A percentile compares a stretch with the other conserved stretches of the same genome.
phyloP scores from a whole-genome alignment of 495 filamentous ascomycete genomes.

The Penicillium paxilli region DNA sequence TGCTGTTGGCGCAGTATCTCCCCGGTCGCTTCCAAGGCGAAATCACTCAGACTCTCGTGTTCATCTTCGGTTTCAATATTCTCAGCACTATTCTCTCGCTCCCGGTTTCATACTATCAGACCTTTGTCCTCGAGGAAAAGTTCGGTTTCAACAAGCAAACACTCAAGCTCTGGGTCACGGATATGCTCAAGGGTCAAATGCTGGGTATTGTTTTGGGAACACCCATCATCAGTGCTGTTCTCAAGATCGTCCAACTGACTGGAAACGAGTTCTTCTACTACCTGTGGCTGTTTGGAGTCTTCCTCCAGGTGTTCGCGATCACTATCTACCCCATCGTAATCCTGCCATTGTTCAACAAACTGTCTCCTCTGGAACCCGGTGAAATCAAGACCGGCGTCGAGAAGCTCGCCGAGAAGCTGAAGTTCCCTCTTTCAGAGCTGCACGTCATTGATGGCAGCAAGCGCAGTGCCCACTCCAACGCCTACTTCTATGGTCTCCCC shows the following conservation, averaged over 20 bases:
- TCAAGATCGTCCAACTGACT: slow-evolving; percentile 88
- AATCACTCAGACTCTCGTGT: slow-evolving; percentile 89
- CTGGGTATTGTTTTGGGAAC: slow-evolving; percentile 75
- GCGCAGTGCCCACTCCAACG: slow-evolving; percentile 94
- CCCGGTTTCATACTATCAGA: slow-evolving; percentile 85
- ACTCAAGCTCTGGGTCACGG: slow-evolving; percentile 79
- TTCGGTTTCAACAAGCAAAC: slow-evolving; percentile 99
- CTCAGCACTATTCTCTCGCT: slow-evolving; percentile 75
- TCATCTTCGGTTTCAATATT: slow-evolving; percentile 83
- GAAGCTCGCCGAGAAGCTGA: slow-evolving; percentile 74
- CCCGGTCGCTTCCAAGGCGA: slow-evolving; percentile 83
- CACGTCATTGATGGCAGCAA: slow-evolving; percentile 98
- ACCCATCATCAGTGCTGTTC: slow-evolving; percentile 85
- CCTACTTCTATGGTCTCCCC: slow-evolving; percentile 96
- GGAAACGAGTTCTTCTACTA: slow-evolving; percentile 96
- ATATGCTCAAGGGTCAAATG: slow-evolving; percentile 88
- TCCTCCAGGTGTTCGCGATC: slow-evolving; percentile 87
- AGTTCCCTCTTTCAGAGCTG: slow-evolving; percentile 88
- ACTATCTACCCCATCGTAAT: slow-evolving; percentile 96
- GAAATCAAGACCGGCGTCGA: slow-evolving; percentile 86
- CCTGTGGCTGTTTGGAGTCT: slow-evolving; percentile 88
- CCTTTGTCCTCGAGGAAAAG: slow-evolving; percentile 92
- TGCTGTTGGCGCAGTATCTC: slow-evolving; percentile 68
- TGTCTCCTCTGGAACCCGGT: slow-evolving; percentile 87
- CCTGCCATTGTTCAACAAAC: slow-evolving; percentile 95